These are phyloP conservation scores for Eucalyptus melliodora DNA, from an alignment of 345 rosid genomes.

Conservation along the genomic window DNA sequence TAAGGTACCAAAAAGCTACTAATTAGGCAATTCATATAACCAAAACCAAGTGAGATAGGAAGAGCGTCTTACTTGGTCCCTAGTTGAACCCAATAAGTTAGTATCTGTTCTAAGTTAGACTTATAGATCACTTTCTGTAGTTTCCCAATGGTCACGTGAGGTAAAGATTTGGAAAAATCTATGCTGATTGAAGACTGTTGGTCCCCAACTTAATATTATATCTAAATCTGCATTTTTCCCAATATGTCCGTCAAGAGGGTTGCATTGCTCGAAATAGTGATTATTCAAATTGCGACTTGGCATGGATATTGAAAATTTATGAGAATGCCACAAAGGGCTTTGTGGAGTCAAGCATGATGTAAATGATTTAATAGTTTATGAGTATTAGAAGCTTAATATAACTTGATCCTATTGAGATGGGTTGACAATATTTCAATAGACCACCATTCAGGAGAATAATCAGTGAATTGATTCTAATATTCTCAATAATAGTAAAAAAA, in stretches of 20 bases:
- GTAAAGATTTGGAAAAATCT: not conserved
- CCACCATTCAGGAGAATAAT: not conserved
- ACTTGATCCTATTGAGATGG: not conserved
- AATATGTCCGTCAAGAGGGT: rapidly evolving
- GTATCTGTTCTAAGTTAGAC: not conserved
- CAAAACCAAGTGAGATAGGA: not conserved
- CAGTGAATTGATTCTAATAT: not conserved
- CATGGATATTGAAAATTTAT: not conserved
- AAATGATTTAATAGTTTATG: not conserved
- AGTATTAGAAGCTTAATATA: not conserved
- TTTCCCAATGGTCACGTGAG: rapidly evolving
- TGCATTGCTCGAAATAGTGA: not conserved
- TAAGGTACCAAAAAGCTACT: not conserved
- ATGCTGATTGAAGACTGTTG: rapidly evolving
- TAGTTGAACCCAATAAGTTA: rapidly evolving
- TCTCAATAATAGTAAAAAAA: not conserved
- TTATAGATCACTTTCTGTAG: not conserved
- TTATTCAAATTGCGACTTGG: not conserved
- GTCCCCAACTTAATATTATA: not conserved
- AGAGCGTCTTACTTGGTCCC: not conserved
- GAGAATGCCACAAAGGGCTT: not conserved
- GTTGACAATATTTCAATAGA: not conserved
- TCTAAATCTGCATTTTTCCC: not conserved
- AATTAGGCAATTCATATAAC: not conserved
- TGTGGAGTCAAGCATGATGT: not conserved